A percentile compares a stretch with the other conserved stretches of the same genome.
phyloP scores from a whole-genome alignment of 768 basidiomycete genomes.

The Infundibulicybe gibba region DNA sequence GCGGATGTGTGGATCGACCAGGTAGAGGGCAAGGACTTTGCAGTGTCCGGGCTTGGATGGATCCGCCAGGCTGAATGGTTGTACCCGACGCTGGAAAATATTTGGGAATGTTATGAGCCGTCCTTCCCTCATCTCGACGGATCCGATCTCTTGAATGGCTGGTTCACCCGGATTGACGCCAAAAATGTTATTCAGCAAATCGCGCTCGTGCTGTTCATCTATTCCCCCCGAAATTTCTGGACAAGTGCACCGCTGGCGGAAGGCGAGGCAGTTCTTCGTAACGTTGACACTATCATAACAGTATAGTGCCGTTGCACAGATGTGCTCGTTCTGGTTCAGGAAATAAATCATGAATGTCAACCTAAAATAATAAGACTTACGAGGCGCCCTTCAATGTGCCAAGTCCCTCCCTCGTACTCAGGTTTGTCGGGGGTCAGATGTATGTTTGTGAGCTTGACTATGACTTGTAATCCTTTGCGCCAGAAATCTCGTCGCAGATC shows the following conservation, averaged over 20 bases:
- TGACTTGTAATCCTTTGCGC: slow-evolving; percentile 15
- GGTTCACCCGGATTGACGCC: neutral
- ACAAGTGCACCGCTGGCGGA: neutral
- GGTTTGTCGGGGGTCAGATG: too few species aligned
- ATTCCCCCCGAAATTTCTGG: neutral
- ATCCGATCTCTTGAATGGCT: slow-evolving; percentile 5
- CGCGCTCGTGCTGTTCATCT: slow-evolving; percentile 4
- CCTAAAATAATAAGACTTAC: neutral
- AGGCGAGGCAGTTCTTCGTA: too few species aligned
- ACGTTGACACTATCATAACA: slow-evolving; percentile 12
- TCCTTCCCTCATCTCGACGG: slow-evolving; percentile 8
- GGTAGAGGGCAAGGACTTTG: too few species aligned
- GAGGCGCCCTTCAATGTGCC: slow-evolving; percentile 32
- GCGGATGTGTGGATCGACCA: slow-evolving; percentile 11
- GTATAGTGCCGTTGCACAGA: slow-evolving; percentile 14
- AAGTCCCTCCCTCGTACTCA: too few species aligned
- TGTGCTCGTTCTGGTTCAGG: slow-evolving; percentile 14
- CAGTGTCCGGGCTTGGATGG: too few species aligned
- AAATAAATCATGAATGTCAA: too few species aligned
- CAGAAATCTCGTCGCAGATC: slow-evolving; percentile 8
- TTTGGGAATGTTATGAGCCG: too few species aligned
- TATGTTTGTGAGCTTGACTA: too few species aligned
- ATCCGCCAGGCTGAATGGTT: too few species aligned
- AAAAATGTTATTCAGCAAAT: too few species aligned
- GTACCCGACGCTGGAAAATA: too few species aligned